Evolutionary conservation across 177 flowering plant genomes (phyloP).

Genomic region (Vitis hybrid): DNA sequence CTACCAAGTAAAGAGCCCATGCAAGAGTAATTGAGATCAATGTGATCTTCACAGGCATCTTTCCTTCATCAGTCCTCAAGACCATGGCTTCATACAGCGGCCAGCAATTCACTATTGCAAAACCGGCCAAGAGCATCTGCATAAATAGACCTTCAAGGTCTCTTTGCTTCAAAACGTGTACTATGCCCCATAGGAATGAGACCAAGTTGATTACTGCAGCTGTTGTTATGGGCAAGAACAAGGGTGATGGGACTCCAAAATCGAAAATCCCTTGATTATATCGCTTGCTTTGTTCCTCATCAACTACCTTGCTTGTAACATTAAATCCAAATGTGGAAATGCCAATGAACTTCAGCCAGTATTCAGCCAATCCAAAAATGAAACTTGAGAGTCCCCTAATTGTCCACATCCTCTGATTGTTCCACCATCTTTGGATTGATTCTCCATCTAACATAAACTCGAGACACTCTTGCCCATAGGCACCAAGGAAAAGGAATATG

Average conservation of each 20-base stretch:
- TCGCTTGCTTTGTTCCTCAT: too few relatives aligned
- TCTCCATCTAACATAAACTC: constrained; percentile 34
- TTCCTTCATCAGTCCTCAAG: constrained; percentile 24
- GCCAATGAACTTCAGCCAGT: too few relatives aligned
- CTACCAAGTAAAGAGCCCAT: constrained; percentile 3
- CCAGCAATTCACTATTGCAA: too few relatives aligned
- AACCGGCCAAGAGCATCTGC: too few relatives aligned
- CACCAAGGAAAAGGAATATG: constrained; percentile 41
- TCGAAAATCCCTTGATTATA: too few relatives aligned
- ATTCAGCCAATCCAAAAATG: too few relatives aligned
- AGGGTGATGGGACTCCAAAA: constrained; percentile 25
- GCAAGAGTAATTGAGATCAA: constrained; percentile 5
- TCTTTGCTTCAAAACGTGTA: constrained; percentile 7
- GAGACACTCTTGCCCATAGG: constrained; percentile 43
- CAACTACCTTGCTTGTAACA: too few relatives aligned
- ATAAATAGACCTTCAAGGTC: constrained; percentile 9
- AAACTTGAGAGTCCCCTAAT: constrained; percentile 22
- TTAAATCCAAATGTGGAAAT: not conserved
- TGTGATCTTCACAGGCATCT: constrained; percentile 16
- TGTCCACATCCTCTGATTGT: constrained; percentile 55
- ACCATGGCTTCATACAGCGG: constrained; percentile 23
- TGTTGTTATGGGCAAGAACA: constrained; percentile 18
- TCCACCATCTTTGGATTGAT: constrained; percentile 52
- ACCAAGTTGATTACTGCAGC: constrained; percentile 20
- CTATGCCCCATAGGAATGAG: not conserved